phyloP scores from a whole-genome alignment of 23 red algal species.

The Gracilaria vermiculophylla region DNA sequence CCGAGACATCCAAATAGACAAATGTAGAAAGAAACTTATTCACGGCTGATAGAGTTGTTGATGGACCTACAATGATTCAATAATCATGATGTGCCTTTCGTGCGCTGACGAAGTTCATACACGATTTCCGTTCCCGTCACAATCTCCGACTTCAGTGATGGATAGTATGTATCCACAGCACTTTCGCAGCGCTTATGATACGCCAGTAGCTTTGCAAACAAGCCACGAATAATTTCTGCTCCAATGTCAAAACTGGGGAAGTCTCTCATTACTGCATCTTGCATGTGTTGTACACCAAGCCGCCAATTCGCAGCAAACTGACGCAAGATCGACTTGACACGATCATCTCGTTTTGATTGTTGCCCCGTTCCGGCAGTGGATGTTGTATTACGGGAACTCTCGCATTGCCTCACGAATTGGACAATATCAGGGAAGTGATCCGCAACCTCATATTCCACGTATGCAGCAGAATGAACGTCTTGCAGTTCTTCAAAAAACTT shows the following conservation, averaged over 20 bases:
- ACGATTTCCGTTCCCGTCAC: conserved; percentile 68
- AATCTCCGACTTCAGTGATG: conserved; percentile 56
- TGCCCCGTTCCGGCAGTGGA: neutral
- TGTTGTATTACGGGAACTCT: conserved; percentile 6
- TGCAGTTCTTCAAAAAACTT: conserved; percentile 74
- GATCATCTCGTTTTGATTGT: conserved; percentile 5
- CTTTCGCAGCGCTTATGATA: conserved; percentile 77
- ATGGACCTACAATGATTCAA: neutral
- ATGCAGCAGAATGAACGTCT: conserved; percentile 61
- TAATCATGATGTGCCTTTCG: neutral
- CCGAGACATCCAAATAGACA: conserved; percentile 17
- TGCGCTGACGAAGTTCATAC: conserved; percentile 72
- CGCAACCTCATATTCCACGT: conserved; percentile 86
- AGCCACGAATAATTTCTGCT: conserved; percentile 32
- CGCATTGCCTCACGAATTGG: conserved; percentile 63
- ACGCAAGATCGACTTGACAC: conserved; percentile 53
- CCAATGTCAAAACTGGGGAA: conserved; percentile 86
- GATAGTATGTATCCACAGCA: conserved; percentile 47
- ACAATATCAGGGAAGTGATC: conserved; percentile 94
- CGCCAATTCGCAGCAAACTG: conserved; percentile 86
- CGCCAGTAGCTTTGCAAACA: conserved; percentile 42
- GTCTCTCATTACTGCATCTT: conserved; percentile 63
- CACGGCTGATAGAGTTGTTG: neutral
- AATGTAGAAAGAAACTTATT: neutral
- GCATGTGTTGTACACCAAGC: conserved; percentile 82